Evolutionary conservation across 1,284 basidiomycete species (phyloP).

Genomic region (Erythrobasidium hasegawianum): DNA sequence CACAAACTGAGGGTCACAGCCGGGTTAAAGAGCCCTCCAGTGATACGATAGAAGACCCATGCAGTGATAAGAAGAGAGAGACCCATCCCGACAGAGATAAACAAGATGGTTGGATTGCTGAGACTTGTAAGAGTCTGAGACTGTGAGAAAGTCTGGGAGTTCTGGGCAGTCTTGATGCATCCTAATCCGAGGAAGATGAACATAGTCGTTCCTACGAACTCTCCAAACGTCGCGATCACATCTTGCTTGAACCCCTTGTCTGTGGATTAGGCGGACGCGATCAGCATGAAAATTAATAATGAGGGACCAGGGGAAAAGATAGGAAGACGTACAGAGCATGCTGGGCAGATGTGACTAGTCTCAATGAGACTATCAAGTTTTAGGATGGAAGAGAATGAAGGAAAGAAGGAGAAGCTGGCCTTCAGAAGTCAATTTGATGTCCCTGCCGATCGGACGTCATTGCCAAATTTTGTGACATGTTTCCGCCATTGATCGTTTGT

Average conservation of each 20-base stretch:
- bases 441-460: too few species aligned
- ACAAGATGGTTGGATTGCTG: constrained; percentile 52
- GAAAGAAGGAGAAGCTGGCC: too few species aligned
- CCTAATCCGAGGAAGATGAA: constrained; percentile 35
- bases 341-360: not conserved
- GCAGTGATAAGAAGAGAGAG: constrained; percentile 64
- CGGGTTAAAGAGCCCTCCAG: constrained; percentile 34
- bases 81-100: constrained; percentile 63
- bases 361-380: not conserved
- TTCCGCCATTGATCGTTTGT: too few species aligned
- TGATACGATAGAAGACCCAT: constrained; percentile 58
- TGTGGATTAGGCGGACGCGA: not conserved
- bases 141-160: constrained; percentile 21
- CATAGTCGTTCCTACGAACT: constrained; percentile 38
- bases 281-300: not conserved
- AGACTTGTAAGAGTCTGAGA: constrained; percentile 39
- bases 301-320: not conserved
- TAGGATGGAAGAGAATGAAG: not conserved
- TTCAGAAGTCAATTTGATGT: too few species aligned
- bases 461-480: too few species aligned
- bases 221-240: constrained; percentile 36
- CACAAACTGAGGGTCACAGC: constrained; percentile 52
- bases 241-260: constrained; percentile 33
- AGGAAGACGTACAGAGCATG: constrained; percentile 5
- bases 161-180: constrained; percentile 35